Base-by-base conservation (phyloP, 495 filamentous ascomycete species). In the Penicillium soppii region DNA sequence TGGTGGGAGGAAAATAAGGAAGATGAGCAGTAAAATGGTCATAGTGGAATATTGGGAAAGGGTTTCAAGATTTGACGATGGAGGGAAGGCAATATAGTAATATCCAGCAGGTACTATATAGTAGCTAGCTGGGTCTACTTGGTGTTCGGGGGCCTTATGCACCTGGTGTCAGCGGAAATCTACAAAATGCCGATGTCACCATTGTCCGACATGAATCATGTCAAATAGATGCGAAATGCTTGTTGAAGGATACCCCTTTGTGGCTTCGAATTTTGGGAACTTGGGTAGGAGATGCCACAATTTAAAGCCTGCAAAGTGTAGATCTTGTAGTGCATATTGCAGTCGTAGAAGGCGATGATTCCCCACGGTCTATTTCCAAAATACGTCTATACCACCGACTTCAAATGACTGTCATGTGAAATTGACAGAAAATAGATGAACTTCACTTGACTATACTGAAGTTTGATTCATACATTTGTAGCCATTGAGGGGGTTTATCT, bases 131-230 rank as follows among this genome's bases (percentile, higher is more conserved):
- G 3, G 16, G 30, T 16, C 22, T 25, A 17, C 13, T 30, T 25
- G 25, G 43, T 7, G 7, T 29, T 40, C 9, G 0, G 36, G 13
- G 19, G 25, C 47, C 26, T 22, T 40, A 40, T 41, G 47, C 47
- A 49, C n/a, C 9, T 32, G n/a, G 37, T 49, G 47, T 49, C 47
- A 49, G 47, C 47, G 19, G 47, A 41, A 32, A 26, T 49, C 47
- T 30, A 40, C 19, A 17, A 1, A 13, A n/a, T 8, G 19, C 19
- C 21, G 17, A 49, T 2, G 36, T 41, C 26, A 33, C 37, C 21
- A 39, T 19, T 32, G 47, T 49, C 36, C 37, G 23, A 32, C 37
- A 1, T 32, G 27, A 17, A 7, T 13, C 26, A 16, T 1, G 30
- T 29, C 10, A 15, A 15, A 16, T 7, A 25, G n/a, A n/a, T n/a